Base-by-base conservation (phyloP, 169 alveolate species). In the Blepharisma undulans region DNA sequence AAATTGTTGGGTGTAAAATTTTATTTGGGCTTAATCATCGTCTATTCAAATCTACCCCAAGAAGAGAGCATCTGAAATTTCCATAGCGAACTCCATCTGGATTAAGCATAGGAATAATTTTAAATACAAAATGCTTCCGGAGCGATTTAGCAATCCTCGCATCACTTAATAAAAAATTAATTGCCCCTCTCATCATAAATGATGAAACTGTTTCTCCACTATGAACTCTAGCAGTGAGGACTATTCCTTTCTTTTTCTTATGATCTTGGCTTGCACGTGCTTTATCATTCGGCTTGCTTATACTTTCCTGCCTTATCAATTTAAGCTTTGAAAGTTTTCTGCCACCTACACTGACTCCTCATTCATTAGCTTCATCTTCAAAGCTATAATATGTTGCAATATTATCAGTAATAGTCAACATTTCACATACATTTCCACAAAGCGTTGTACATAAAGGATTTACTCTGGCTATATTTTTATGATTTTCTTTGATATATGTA, bases 61-160 rank as follows among this genome's bases (percentile, higher is more conserved):
- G 84, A 30, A 98, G 79, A 2, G 97, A 95, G 59, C 98, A 95
- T 82, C 99, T 86, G 48, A 97, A 95, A 93, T 98, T 98, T 5
- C 99, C 99, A 61, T 94, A 94, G 8, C 97, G 93, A 6, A 97
- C 99, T 8, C 99, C 99, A 89, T 98, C 99, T 2, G 97, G 96
- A 86, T 98, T 98, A 72, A 97, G 90, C 98, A 98, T 98, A 0
- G 99, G 99, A 3, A 98, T 92, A 25, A 97, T 96, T 91, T 95
- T 94, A 92, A 98, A 97, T 4, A 96, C 97, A 92, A 94, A 96
- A 25, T 96, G 94, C 72, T 97, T 96, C 59, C 99, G 90, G 76
- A 98, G 93, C n/a, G 92, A 85, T 48, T 84, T 87, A 48, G 66
- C 27, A 93, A 94, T 86, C 93, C 32, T 19, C 79, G 74, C 14